These are phyloP conservation scores for Setaria viridis DNA, from an alignment of 202 grass and related monocot genomes.

Conservation along the genomic window DNA sequence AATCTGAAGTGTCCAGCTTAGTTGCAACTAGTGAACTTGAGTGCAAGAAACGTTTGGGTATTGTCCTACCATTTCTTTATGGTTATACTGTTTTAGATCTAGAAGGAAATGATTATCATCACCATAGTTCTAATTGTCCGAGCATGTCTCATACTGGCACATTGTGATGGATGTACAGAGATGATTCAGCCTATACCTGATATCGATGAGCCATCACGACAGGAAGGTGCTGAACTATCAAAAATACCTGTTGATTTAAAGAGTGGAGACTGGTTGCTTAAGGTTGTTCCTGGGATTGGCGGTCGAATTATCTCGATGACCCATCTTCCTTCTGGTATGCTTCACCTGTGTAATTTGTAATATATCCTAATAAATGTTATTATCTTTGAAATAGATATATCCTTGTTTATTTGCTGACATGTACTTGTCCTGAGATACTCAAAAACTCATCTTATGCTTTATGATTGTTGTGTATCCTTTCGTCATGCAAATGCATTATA, in stretches of 20 bases:
- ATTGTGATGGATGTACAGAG: conserved; percentile 61
- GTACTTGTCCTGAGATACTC: conserved; percentile 7
- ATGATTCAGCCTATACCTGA: conserved; percentile 70
- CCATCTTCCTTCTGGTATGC: conserved; percentile 90
- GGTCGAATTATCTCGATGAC: conserved; percentile 90
- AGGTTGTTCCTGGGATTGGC: conserved; percentile 92
- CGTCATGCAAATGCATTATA: conserved; percentile 9
- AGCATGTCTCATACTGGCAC: background rate
- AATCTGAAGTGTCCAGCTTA: conserved; percentile 66
- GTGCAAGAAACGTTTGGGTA: conserved; percentile 72
- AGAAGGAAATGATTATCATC: conserved; percentile 6
- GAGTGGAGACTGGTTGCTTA: conserved; percentile 84
- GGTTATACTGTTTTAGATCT: conserved; percentile 28
- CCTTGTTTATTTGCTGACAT: background rate
- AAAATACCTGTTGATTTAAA: conserved; percentile 89
- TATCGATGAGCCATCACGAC: conserved; percentile 57
- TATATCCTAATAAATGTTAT: background rate
- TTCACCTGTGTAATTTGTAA: conserved; percentile 27
- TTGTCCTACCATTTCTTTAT: background rate
- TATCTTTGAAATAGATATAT: conserved; percentile 15
- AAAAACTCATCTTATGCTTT: background rate
- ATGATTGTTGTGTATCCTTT: background rate
- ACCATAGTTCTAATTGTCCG: background rate
- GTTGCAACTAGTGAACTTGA: conserved; percentile 66
- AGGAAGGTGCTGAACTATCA: conserved; percentile 77